Conservation (phyloP, 495 filamentous ascomycete species). For the Chaetomium fimeti region DNA sequence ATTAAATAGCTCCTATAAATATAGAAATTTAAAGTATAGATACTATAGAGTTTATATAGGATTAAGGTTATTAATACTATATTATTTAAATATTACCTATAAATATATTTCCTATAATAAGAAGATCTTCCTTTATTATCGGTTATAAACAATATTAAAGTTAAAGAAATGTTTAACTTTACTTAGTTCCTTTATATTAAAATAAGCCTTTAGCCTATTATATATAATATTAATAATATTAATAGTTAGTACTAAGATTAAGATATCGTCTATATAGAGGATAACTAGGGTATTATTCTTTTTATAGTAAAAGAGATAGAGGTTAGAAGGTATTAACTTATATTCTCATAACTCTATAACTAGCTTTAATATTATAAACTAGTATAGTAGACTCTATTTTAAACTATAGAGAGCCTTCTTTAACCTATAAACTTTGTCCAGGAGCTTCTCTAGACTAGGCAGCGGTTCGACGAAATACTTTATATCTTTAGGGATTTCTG, state of each 20-base stretch:
- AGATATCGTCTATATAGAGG: slow-evolving; percentile 14
- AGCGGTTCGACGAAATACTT: slow-evolving; percentile 6
- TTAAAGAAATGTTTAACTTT: slow-evolving; percentile 9
- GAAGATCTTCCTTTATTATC: neutral
- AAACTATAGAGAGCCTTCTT: slow-evolving; percentile 15
- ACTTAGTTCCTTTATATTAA: slow-evolving; percentile 3
- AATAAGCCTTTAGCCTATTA: neutral
- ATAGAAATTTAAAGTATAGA: neutral
- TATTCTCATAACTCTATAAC: slow-evolving; percentile 8
- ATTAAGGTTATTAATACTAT: neutral
- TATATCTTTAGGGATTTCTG: neutral
- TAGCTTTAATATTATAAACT: slow-evolving; percentile 2
- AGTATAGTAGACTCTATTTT: slow-evolving; percentile 10
- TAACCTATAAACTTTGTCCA: neutral
- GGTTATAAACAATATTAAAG: slow-evolving; percentile 8
- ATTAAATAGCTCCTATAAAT: too few relatives aligned
- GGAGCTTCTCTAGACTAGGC: neutral
- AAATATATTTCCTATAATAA: neutral
- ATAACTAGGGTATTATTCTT: neutral
- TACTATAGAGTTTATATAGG: neutral
- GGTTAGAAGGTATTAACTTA: neutral
- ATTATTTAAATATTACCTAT: neutral
- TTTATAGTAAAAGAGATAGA: neutral
- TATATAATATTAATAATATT: neutral
- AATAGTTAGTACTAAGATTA: neutral